These are phyloP conservation scores for Lonicera japonica DNA, from an alignment of 129 eudicot genomes.

Conservation along the genomic window DNA sequence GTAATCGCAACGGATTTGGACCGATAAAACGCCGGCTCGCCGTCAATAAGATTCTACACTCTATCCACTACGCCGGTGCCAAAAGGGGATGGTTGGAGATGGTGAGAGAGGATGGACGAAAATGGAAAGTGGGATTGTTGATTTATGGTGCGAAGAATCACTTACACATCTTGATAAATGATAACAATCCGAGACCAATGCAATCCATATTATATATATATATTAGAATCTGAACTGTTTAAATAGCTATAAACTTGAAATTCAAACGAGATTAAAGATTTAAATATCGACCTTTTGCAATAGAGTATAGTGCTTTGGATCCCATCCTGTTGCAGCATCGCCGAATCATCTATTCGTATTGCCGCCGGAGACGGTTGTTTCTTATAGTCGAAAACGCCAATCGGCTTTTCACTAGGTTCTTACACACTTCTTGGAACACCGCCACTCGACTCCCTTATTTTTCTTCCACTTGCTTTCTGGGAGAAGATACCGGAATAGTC, in stretches of 20 bases:
- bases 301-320: slow-evolving; percentile 73
- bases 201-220: not conserved
- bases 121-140: not conserved
- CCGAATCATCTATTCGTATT: slow-evolving; percentile 49
- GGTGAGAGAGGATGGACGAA: too few relatives aligned
- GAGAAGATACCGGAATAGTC: slow-evolving; percentile 35
- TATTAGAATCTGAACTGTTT: too few relatives aligned
- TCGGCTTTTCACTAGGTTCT: slow-evolving; percentile 53
- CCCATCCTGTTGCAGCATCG: slow-evolving; percentile 48
- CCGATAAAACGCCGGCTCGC: too few relatives aligned
- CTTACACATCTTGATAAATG: slow-evolving; percentile 48
- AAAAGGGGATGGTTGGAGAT: too few relatives aligned
- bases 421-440: slow-evolving; percentile 32
- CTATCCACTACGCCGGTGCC: too few relatives aligned
- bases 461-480: slow-evolving; percentile 39
- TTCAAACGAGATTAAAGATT: not conserved
- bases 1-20: too few relatives aligned
- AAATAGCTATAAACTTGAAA: too few relatives aligned
- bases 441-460: slow-evolving; percentile 30
- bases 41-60: too few relatives aligned
- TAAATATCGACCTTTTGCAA: slow-evolving; percentile 49
- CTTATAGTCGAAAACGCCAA: slow-evolving; percentile 33
- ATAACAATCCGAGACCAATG: slow-evolving; percentile 27
- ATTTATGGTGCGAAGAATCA: slow-evolving; percentile 39
- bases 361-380: slow-evolving; percentile 21